These are phyloP conservation scores for Hyaloscypha variabilis DNA, from an alignment of 495 filamentous ascomycete species.

Conservation along the genomic window DNA sequence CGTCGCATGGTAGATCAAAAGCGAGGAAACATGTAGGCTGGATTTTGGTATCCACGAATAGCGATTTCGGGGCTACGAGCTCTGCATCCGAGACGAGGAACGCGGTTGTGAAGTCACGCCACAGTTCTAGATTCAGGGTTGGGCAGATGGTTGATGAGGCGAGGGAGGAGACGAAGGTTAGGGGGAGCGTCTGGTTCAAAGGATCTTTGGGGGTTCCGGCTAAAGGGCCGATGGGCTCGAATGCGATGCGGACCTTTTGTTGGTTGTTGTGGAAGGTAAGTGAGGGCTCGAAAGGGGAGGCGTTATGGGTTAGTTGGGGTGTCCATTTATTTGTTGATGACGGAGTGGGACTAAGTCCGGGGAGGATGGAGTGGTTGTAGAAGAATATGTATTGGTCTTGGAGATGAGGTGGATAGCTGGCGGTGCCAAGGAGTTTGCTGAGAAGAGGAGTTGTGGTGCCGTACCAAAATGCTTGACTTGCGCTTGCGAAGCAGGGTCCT, in stretches of 20 bases:
- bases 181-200: constrained; percentile 5
- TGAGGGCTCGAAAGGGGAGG: constrained; percentile 8
- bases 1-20: not conserved
- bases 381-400: not conserved
- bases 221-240: constrained; percentile 6
- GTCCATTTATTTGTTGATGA: constrained; percentile 15
- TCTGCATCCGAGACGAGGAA: too few relatives aligned
- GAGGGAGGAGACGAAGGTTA: too few relatives aligned
- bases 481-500: not conserved
- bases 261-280: not conserved
- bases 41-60: not conserved
- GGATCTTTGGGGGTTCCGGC: not conserved
- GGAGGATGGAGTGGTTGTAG: not conserved
- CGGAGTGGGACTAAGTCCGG: constrained; percentile 3
- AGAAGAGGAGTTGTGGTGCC: constrained; percentile 1
- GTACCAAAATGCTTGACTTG: not conserved
- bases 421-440: not conserved
- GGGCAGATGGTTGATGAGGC: too few relatives aligned
- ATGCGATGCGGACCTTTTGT: constrained; percentile 1
- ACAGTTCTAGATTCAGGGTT: too few relatives aligned
- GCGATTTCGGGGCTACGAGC: too few relatives aligned
- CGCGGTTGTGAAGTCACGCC: too few relatives aligned
- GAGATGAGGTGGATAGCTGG: not conserved
- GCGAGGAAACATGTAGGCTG: constrained; percentile 10
- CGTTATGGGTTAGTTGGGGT: constrained; percentile 4